Percentiles rank a stretch among this genome's conserved stretches.
Conservation (phyloP, 441 rosid genomes). For the Mallotus japonicus region DNA sequence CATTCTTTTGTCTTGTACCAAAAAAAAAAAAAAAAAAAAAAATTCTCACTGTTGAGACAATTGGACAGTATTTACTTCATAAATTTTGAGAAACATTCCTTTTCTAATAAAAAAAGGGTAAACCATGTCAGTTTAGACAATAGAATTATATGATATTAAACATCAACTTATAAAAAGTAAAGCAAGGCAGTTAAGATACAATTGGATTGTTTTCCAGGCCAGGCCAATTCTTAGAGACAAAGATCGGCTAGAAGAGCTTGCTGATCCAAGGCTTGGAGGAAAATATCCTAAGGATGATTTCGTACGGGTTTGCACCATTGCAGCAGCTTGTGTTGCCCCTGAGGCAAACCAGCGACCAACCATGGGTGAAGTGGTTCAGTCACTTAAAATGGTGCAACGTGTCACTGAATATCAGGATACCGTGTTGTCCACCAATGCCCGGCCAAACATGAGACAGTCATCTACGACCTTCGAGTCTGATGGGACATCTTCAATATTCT, state of each 20-base stretch:
- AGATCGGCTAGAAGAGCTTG: constrained; percentile 85
- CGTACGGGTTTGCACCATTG: constrained; percentile 89
- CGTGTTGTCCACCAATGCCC: constrained; percentile 37
- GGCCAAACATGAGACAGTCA: constrained; percentile 74
- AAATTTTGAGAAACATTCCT: too few species aligned
- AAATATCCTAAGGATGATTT: constrained; percentile 93
- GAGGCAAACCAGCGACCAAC: constrained; percentile 92
- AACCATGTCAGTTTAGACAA: neutral
- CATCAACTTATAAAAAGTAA: too few species aligned
- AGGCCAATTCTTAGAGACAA: constrained; percentile 93
- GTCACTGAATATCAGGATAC: constrained; percentile 72
- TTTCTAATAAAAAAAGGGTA: neutral
- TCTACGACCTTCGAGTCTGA: constrained; percentile 87
- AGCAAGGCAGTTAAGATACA: too few species aligned
- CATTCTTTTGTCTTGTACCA: neutral
- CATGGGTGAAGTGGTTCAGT: constrained; percentile 98
- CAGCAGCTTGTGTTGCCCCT: constrained; percentile 97
- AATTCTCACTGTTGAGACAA: neutral
- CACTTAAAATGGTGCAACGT: constrained; percentile 94
- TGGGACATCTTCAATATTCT: constrained; percentile 90
- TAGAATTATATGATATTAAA: neutral
- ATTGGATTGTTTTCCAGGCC: constrained; percentile 44
- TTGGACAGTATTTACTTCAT: constrained; percentile 29
- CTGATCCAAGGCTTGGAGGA: constrained; percentile 69
- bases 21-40: neutral